Conservation (phyloP, 176 grass and related monocot species). For the Oryza nivara region DNA sequence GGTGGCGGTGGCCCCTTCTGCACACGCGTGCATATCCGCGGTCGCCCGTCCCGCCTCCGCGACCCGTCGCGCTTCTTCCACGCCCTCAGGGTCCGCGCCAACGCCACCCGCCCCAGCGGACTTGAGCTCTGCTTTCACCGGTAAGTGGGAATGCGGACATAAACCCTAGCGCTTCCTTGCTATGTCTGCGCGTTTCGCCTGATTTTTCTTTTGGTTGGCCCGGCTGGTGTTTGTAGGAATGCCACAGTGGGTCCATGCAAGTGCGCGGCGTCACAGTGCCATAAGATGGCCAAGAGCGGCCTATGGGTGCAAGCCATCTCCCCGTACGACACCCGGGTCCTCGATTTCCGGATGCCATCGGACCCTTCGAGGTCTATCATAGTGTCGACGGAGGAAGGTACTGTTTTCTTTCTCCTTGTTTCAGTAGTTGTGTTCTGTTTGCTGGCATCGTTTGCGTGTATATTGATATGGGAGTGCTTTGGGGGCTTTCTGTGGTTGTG, state of each 20-base stretch:
- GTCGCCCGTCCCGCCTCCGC: conserved; percentile 65
- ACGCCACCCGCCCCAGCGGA: conserved; percentile 52
- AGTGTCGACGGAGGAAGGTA: conserved; percentile 85
- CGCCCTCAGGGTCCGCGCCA: conserved; percentile 56
- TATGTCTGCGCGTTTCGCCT: neutral
- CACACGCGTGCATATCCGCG: conserved; percentile 64
- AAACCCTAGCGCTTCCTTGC: conserved; percentile 39
- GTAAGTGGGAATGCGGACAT: conserved; percentile 35
- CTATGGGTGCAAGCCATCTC: conserved; percentile 71
- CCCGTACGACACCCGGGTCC: conserved; percentile 62
- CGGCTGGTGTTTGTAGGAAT: conserved; percentile 58
- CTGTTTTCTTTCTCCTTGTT: neutral
- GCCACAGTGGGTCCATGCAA: conserved; percentile 71
- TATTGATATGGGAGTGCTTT: neutral
- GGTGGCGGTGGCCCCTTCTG: conserved; percentile 40
- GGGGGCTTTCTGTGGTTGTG: neutral
- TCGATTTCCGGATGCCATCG: conserved; percentile 69
- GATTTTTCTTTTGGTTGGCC: conserved; percentile 8
- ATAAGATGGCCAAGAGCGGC: conserved; percentile 79
- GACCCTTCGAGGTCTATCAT: conserved; percentile 61
- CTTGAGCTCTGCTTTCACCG: conserved; percentile 89
- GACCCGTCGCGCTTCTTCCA: conserved; percentile 73
- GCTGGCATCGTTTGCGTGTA: neutral
- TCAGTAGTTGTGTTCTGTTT: neutral
- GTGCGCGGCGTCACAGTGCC: conserved; percentile 67